These are phyloP conservation scores for Boletus sp. DNA, from an alignment of 768 basidiomycete species.

Conservation along the genomic window DNA sequence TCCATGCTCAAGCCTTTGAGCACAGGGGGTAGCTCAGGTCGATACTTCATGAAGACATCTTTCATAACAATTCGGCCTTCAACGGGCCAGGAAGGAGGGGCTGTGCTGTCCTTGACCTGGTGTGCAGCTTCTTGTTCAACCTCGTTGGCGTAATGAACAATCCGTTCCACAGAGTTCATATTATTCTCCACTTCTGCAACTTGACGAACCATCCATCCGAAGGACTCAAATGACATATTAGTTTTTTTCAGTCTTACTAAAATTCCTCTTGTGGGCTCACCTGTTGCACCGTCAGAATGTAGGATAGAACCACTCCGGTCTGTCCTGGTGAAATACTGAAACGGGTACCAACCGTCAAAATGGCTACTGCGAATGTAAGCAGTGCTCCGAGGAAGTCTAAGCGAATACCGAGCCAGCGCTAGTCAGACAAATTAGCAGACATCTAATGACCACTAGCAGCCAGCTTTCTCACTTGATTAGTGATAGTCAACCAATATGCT, in stretches of 20 bases:
- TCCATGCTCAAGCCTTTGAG: constrained; percentile 78
- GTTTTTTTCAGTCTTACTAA: not conserved
- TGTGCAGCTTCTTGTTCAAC: constrained; percentile 83
- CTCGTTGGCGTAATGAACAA: constrained; percentile 76
- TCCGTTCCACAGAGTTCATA: constrained; percentile 88
- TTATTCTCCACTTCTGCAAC: constrained; percentile 88
- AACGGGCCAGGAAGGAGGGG: constrained; percentile 68
- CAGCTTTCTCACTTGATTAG: constrained; percentile 59
- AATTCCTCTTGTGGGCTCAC: constrained; percentile 32
- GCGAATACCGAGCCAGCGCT: constrained; percentile 86
- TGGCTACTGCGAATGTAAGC: constrained; percentile 73
- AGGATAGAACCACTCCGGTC: constrained; percentile 74
- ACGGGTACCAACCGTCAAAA: constrained; percentile 74
- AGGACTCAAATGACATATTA: constrained; percentile 39
- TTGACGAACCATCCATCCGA: constrained; percentile 77
- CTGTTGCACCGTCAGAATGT: constrained; percentile 79
- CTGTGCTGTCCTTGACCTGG: constrained; percentile 57
- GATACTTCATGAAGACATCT: constrained; percentile 75
- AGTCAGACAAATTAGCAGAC: not conserved
- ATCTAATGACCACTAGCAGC: not conserved
- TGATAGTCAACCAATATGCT: constrained; percentile 84
- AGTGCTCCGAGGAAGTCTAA: constrained; percentile 80
- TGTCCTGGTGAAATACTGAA: constrained; percentile 77
- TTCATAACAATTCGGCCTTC: constrained; percentile 72
- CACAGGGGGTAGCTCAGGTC: constrained; percentile 85